A percentile compares a stretch with the other conserved stretches of the same genome.
Conservation (phyloP, 768 basidiomycete species). For the Pleurotus platypus region DNA sequence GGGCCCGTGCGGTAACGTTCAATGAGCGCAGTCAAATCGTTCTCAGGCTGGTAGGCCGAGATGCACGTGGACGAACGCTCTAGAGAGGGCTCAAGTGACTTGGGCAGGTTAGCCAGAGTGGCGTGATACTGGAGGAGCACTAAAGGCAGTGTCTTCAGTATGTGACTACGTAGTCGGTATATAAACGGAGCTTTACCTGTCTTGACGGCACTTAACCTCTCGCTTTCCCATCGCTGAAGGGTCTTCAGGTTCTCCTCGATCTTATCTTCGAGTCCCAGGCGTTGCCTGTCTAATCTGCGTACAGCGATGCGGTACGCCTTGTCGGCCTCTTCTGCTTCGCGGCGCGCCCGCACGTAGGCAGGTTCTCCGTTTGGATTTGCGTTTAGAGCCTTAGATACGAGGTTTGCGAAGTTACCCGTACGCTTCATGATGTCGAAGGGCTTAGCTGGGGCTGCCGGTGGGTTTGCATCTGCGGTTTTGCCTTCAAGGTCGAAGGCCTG, state of each 20-base stretch:
- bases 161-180: not conserved
- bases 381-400: constrained; percentile 71
- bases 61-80: constrained; percentile 75
- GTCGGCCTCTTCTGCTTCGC: constrained; percentile 82
- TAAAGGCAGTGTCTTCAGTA: constrained; percentile 19
- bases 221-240: constrained; percentile 83
- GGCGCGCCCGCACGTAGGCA: constrained; percentile 61
- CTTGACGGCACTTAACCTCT: constrained; percentile 80
- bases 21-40: constrained; percentile 81
- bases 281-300: constrained; percentile 78
- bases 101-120: constrained; percentile 69
- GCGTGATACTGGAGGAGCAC: constrained; percentile 87
- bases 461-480: constrained; percentile 22
- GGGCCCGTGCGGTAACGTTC: constrained; percentile 93
- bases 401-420: constrained; percentile 63
- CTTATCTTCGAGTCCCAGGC: constrained; percentile 82
- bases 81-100: constrained; percentile 57
- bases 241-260: constrained; percentile 80
- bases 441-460: constrained; percentile 20
- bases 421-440: constrained; percentile 54
- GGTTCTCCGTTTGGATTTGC: constrained; percentile 54
- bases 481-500: constrained; percentile 61
- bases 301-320: constrained; percentile 74
- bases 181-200: constrained; percentile 44
- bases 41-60: constrained; percentile 84